phyloP scores from a whole-genome alignment of 2,329 filamentous ascomycete genomes.

The Thermoascus crustaceus region DNA sequence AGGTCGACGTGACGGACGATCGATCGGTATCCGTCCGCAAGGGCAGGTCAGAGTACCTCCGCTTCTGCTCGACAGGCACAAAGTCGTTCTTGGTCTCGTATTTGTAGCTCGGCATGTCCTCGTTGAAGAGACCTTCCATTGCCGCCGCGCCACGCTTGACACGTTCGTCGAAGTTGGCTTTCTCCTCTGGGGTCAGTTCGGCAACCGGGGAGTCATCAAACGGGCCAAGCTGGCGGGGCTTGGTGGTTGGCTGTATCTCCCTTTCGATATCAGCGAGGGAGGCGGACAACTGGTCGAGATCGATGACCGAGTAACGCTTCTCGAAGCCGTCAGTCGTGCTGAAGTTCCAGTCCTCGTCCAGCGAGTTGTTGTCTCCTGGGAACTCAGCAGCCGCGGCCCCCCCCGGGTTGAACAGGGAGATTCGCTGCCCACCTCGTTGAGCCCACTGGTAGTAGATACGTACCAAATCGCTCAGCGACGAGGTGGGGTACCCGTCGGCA shows the following conservation, averaged over 20 bases:
- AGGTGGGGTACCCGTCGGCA: conserved; percentile 37
- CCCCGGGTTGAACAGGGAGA: conserved; percentile 52
- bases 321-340: conserved; percentile 57
- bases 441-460: conserved; percentile 43
- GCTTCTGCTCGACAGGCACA: conserved; percentile 34
- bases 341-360: conserved; percentile 56
- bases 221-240: conserved; percentile 17
- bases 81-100: conserved; percentile 48
- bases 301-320: conserved; percentile 40
- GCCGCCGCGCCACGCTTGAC: conserved; percentile 49
- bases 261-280: conserved; percentile 38
- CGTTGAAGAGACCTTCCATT: conserved; percentile 51
- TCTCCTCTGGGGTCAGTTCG: conserved; percentile 37
- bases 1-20: conserved; percentile 41
- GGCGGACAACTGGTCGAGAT: conserved; percentile 38
- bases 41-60: conserved; percentile 47
- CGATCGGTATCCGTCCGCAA: conserved; percentile 39
- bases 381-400: conserved; percentile 51
- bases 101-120: conserved; percentile 48
- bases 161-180: conserved; percentile 48
- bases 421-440: conserved; percentile 40
- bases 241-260: conserved; percentile 26
- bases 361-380: conserved; percentile 35
- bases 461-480: conserved; percentile 38
- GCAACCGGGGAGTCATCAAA: conserved; percentile 22